These are phyloP conservation scores for Globisporangium takayamanum DNA, from an alignment of 352 stramenopile species.

Conservation along the genomic window DNA sequence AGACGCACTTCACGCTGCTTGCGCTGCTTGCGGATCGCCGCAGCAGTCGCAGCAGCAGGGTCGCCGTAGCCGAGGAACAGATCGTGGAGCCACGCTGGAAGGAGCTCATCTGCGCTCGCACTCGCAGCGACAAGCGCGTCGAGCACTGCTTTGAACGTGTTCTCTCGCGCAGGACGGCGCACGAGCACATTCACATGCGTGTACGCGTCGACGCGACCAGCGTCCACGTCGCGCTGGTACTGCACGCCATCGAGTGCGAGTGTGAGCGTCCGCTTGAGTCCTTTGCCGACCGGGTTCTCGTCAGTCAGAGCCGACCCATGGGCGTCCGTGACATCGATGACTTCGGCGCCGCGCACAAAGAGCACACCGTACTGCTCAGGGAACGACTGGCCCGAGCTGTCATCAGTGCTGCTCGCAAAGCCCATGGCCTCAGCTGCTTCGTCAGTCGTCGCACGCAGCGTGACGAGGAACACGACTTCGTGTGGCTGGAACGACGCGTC, in stretches of 20 bases:
- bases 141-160: conserved; percentile 95
- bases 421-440: conserved; percentile 65
- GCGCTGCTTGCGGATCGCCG: conserved; percentile 42
- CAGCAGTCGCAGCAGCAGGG: conserved; percentile 73
- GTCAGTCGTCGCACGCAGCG: conserved; percentile 55
- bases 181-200: conserved; percentile 94
- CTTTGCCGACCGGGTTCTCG: conserved; percentile 31
- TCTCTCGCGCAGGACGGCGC: conserved; percentile 78
- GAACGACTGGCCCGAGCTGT: conserved; percentile 44
- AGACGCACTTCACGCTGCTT: conserved; percentile 26
- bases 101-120: conserved; percentile 25
- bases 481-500: conserved; percentile 83
- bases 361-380: conserved; percentile 86
- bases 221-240: conserved; percentile 90
- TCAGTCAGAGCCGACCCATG: conserved; percentile 48
- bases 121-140: conserved; percentile 70
- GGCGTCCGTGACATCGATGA: conserved; percentile 84
- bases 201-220: conserved; percentile 57
- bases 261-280: conserved; percentile 81
- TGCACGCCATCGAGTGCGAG: conserved; percentile 91
- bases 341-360: conserved; percentile 61
- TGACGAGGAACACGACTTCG: conserved; percentile 94
- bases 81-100: conserved; percentile 93
- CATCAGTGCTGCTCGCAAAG: conserved; percentile 31
- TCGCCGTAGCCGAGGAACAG: conserved; percentile 94